phyloP scores from a whole-genome alignment of 306 rosid genomes.

The Chamaecrista fasciculata region DNA sequence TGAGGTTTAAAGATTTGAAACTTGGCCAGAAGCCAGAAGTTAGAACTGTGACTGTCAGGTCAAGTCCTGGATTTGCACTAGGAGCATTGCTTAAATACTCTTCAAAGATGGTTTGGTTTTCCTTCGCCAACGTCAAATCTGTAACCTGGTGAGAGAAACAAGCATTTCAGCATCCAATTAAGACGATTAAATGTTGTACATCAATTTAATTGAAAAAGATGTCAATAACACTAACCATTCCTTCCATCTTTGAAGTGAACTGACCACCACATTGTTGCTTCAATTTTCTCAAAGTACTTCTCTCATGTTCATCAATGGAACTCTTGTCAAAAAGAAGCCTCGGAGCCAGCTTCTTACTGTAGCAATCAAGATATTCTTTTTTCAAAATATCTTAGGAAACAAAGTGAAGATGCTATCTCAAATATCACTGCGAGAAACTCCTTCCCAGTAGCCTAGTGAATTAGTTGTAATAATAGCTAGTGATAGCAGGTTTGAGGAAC shows the following conservation, averaged over 20 bases:
- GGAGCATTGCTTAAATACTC: slow-evolving; percentile 58
- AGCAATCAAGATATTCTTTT: slow-evolving; percentile 22
- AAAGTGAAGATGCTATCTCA: not conserved
- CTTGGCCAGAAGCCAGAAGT: slow-evolving; percentile 98
- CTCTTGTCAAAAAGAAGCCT: slow-evolving; percentile 93
- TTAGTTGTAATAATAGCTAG: not conserved
- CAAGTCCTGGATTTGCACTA: slow-evolving; percentile 71
- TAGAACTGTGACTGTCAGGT: slow-evolving; percentile 86
- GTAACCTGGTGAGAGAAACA: slow-evolving; percentile 59
- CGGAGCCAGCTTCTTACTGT: slow-evolving; percentile 94
- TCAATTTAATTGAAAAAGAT: slow-evolving; percentile 14
- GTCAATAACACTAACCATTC: slow-evolving; percentile 65
- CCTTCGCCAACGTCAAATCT: slow-evolving; percentile 88
- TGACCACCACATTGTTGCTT: slow-evolving; percentile 96
- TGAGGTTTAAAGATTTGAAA: slow-evolving; percentile 90
- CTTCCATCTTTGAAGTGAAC: slow-evolving; percentile 98
- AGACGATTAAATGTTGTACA: not conserved
- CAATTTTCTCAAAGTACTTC: slow-evolving; percentile 73
- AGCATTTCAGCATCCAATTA: slow-evolving; percentile 22
- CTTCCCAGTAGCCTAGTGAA: not conserved
- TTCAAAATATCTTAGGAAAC: not conserved
- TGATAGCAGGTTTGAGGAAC: not conserved
- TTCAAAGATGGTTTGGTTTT: slow-evolving; percentile 79
- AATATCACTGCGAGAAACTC: slow-evolving; percentile 20
- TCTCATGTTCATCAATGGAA: slow-evolving; percentile 91